These are phyloP conservation scores for Fusarium sp. DNA, from an alignment of 2,329 filamentous ascomycete species.

Conservation along the genomic window DNA sequence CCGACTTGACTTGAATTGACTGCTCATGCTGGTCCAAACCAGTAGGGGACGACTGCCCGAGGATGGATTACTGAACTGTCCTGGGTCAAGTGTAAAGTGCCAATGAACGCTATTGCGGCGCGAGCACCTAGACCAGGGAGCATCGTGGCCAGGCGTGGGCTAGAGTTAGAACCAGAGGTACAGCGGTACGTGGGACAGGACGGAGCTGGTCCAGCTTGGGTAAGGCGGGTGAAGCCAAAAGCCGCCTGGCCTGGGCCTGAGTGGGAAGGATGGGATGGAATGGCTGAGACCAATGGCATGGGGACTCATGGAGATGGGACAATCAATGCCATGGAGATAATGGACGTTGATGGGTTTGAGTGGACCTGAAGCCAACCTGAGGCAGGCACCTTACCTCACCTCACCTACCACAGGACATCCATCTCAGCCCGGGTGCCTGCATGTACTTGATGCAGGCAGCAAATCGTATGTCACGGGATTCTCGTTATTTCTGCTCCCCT, in stretches of 20 bases:
- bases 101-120: neutral
- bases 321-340: neutral
- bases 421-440: neutral
- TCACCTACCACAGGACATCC: neutral
- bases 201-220: conserved; percentile 9
- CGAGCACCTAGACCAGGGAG: conserved; percentile 7
- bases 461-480: neutral
- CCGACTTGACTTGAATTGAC: neutral
- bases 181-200: neutral
- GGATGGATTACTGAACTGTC: neutral
- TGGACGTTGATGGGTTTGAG: neutral
- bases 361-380: neutral
- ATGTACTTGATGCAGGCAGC: neutral
- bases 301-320: neutral
- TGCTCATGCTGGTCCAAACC: neutral
- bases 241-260: conserved; percentile 2
- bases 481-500: neutral
- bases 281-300: conserved; percentile 15
- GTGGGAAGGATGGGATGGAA: conserved; percentile 1
- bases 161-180: neutral
- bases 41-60: neutral
- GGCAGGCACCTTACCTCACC: neutral
- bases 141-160: conserved; percentile 6
- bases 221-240: conserved; percentile 13
- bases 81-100: neutral